Conservation (phyloP, 345 rosid genomes). For the Clausena lansium region DNA sequence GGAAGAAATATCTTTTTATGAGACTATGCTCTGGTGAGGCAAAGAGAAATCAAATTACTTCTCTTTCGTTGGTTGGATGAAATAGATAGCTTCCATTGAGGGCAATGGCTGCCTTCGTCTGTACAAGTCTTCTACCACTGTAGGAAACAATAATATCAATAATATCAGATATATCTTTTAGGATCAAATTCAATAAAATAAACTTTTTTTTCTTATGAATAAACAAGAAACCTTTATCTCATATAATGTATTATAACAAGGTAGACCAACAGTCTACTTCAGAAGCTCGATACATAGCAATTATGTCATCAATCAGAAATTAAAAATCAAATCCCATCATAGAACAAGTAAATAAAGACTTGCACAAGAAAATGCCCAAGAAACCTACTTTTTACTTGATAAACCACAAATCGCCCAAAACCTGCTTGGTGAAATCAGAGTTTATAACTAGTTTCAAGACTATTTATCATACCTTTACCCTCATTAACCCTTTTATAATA, state of each 20-base stretch:
- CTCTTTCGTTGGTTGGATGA: slow-evolving; percentile 94
- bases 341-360: background rate
- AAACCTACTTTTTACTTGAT: background rate
- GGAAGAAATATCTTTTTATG: background rate
- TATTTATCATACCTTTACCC: background rate
- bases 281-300: background rate
- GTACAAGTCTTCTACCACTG: slow-evolving; percentile 97
- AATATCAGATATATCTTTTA: slow-evolving; percentile 5
- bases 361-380: background rate
- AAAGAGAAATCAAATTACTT: slow-evolving; percentile 51
- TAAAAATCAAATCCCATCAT: background rate
- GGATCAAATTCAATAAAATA: background rate
- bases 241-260: background rate
- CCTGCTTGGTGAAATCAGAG: background rate
- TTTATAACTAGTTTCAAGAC: background rate
- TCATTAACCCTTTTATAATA: background rate
- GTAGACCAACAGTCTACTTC: background rate
- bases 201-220: background rate
- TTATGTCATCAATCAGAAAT: background rate
- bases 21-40: background rate
- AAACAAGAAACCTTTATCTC: background rate
- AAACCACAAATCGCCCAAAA: background rate
- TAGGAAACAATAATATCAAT: slow-evolving; percentile 24
- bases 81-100: slow-evolving; percentile 95
- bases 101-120: slow-evolving; percentile 91